These are phyloP conservation scores for Vaccinium macrocarpon DNA, from an alignment of 148 eudicot species.

Conservation along the genomic window DNA sequence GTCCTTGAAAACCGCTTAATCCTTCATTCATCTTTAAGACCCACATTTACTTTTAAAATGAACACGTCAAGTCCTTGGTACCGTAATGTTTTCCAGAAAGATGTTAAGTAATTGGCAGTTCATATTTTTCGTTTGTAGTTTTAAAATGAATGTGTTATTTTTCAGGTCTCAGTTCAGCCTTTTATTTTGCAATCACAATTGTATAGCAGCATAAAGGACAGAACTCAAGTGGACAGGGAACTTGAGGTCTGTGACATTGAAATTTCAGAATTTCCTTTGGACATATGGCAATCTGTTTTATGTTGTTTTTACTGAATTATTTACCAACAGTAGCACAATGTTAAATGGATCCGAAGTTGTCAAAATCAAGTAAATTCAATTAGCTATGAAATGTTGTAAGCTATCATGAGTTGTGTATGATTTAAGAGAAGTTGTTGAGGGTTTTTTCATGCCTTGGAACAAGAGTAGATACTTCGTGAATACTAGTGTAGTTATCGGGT, in stretches of 20 bases:
- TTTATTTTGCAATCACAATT: conserved; percentile 80
- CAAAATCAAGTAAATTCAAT: background rate
- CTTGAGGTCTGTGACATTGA: conserved; percentile 61
- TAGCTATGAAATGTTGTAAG: background rate
- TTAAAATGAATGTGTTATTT: conserved; percentile 14
- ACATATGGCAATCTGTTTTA: background rate
- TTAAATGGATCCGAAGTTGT: background rate
- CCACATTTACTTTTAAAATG: background rate
- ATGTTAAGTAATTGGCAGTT: background rate
- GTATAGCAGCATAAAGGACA: conserved; percentile 84
- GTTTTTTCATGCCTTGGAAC: background rate
- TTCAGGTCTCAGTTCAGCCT: conserved; percentile 69
- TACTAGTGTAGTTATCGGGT: background rate
- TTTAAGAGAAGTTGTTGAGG: background rate
- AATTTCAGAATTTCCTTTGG: background rate
- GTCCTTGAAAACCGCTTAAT: background rate
- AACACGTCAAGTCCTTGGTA: background rate
- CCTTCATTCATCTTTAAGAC: background rate
- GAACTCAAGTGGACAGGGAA: conserved; percentile 96
- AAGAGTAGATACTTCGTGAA: background rate
- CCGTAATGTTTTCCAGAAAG: background rate
- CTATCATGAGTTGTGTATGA: background rate
- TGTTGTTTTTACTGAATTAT: background rate
- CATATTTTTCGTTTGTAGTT: background rate
- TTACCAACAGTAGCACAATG: background rate